phyloP scores from a whole-genome alignment of 176 grass and related monocot genomes.

The Tillandsia leiboldiana region DNA sequence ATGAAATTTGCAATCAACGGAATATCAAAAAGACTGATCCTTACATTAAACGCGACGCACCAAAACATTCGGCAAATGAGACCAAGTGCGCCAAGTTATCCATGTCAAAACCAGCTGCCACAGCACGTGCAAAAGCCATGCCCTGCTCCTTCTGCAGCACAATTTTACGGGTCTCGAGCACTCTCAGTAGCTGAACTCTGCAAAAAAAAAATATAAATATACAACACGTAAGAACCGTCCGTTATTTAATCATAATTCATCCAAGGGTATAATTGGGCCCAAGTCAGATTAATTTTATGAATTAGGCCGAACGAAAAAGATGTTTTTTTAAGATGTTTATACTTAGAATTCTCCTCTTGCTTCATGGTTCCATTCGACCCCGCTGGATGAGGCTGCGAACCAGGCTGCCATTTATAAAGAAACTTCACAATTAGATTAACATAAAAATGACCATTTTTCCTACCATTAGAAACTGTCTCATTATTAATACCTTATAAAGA shows the following conservation, averaged over 20 bases:
- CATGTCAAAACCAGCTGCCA: slow-evolving; percentile 87
- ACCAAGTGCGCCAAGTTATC: slow-evolving; percentile 66
- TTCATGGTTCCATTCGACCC: slow-evolving; percentile 44
- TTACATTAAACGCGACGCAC: slow-evolving; percentile 81
- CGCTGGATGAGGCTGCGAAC: slow-evolving; percentile 30
- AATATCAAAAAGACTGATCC: slow-evolving; percentile 14
- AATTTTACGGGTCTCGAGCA: slow-evolving; percentile 80
- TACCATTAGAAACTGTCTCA: not conserved
- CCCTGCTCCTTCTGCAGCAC: slow-evolving; percentile 90
- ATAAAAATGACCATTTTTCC: not conserved
- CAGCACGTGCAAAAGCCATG: slow-evolving; percentile 92
- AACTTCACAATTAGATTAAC: slow-evolving; percentile 23
- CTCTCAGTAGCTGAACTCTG: slow-evolving; percentile 89
- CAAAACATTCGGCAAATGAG: slow-evolving; percentile 62
- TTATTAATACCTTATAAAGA: slow-evolving; percentile 66
- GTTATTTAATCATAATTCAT: not conserved
- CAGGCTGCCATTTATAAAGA: slow-evolving; percentile 53
- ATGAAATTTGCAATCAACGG: slow-evolving; percentile 3
- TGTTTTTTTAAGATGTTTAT: slow-evolving; percentile 11
- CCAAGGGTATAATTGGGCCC: not conserved
- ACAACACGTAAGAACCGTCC: not conserved
- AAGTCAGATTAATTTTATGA: not conserved
- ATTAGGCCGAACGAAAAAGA: not conserved
- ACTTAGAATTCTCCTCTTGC: slow-evolving; percentile 95
- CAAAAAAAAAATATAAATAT: slow-evolving; percentile 7